Conservation (phyloP, 1,284 basidiomycete species). For the Cystobasidium slooffiae region DNA sequence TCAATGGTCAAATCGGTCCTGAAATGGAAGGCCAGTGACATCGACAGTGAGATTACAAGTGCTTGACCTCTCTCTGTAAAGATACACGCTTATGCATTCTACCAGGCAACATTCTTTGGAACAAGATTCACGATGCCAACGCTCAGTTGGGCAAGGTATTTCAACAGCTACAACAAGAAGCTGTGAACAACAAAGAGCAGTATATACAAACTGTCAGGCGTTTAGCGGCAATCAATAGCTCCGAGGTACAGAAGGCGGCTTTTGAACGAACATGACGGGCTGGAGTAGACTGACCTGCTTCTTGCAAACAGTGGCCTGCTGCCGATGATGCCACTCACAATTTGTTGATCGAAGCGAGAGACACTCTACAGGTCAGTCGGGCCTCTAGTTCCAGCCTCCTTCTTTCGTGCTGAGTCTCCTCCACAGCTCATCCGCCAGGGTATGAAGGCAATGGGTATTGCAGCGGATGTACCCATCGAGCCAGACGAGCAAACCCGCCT, state of each 20-base stretch:
- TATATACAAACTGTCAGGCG: neutral
- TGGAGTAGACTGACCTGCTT: too few relatives aligned
- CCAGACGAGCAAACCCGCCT: conserved; percentile 84
- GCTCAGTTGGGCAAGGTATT: neutral
- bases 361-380: conserved; percentile 9
- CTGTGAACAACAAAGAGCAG: neutral
- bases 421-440: conserved; percentile 72
- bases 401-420: neutral
- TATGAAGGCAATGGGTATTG: conserved; percentile 86
- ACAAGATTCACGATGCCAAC: conserved; percentile 16
- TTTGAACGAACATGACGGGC: neutral
- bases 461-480: conserved; percentile 84
- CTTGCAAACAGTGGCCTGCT: conserved; percentile 17
- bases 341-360: conserved; percentile 10
- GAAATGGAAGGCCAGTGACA: conserved; percentile 72
- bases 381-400: neutral
- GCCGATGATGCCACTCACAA: neutral
- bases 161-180: neutral
- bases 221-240: neutral
- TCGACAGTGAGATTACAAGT: conserved; percentile 61
- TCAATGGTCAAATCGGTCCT: conserved; percentile 85
- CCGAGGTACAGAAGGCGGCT: neutral
- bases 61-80: neutral
- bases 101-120: conserved; percentile 28
- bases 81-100: conserved; percentile 14